A percentile compares a stretch with the other conserved stretches of the same genome.
phyloP scores from a whole-genome alignment of 257 asterid genomes.

The Perilla frutescens region DNA sequence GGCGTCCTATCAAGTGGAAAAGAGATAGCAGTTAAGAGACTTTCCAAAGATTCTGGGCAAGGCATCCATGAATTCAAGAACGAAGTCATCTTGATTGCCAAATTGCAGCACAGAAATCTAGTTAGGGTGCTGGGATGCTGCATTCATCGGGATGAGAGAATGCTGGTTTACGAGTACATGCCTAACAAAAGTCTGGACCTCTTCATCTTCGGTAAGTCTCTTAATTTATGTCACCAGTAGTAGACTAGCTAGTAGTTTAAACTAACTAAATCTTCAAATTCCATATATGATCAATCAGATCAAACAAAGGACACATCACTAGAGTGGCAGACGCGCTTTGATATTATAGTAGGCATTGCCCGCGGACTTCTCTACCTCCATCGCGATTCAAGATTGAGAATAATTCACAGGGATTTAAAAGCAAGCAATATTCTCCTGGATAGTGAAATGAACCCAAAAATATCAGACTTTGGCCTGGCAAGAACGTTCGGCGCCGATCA shows the following conservation, averaged over 20 bases:
- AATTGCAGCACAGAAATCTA: slow-evolving; percentile 51
- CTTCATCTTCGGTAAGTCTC: slow-evolving; percentile 39
- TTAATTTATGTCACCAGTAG: too few species aligned
- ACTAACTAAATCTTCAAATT: neutral
- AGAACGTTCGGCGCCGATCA: slow-evolving; percentile 37
- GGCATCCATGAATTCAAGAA: slow-evolving; percentile 52
- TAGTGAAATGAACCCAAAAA: slow-evolving; percentile 51
- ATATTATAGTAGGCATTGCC: slow-evolving; percentile 53
- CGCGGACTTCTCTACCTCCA: slow-evolving; percentile 55
- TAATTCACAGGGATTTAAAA: slow-evolving; percentile 55
- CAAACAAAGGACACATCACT: slow-evolving; percentile 30
- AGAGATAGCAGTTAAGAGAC: slow-evolving; percentile 50
- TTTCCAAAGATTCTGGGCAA: slow-evolving; percentile 39
- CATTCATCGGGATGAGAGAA: slow-evolving; percentile 43
- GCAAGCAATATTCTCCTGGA: slow-evolving; percentile 55
- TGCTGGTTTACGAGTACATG: slow-evolving; percentile 54
- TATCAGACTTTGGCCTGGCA: slow-evolving; percentile 54
- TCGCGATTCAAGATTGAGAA: slow-evolving; percentile 48
- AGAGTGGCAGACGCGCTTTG: slow-evolving; percentile 39
- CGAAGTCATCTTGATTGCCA: slow-evolving; percentile 42
- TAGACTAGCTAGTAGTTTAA: too few species aligned
- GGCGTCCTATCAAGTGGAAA: slow-evolving; percentile 40
- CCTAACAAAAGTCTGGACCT: slow-evolving; percentile 48
- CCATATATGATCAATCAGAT: neutral
- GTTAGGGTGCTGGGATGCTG: slow-evolving; percentile 54